Evolutionary conservation across 164 flowering plant species (phyloP).

Genomic region (Magnolia sinica): DNA sequence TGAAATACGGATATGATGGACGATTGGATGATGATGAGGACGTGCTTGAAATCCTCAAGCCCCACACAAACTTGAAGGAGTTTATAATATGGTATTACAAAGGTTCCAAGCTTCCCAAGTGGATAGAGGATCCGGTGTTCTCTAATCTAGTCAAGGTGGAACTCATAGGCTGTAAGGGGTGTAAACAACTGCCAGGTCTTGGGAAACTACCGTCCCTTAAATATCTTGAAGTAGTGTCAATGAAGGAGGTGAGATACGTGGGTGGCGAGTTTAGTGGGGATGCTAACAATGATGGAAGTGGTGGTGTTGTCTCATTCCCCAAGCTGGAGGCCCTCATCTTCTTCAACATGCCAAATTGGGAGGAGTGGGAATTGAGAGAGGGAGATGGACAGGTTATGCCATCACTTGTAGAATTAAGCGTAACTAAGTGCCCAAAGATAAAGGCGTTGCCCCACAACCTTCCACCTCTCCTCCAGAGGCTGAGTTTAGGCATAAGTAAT

Average conservation of each 20-base stretch:
- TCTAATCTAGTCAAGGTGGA: not conserved
- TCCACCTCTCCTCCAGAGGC: not conserved
- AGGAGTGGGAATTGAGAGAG: not conserved
- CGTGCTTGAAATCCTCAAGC: not conserved
- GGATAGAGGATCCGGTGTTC: not conserved
- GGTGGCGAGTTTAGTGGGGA: not conserved
- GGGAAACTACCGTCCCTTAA: constrained; percentile 7
- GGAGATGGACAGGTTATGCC: not conserved
- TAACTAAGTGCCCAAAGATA: not conserved
- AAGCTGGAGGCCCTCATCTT: not conserved
- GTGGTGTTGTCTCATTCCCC: not conserved
- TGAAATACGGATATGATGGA: not conserved
- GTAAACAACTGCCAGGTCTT: constrained; percentile 1
- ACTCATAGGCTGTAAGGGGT: not conserved
- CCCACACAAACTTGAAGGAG: not conserved
- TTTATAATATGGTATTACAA: not conserved
- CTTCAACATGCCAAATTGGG: not conserved
- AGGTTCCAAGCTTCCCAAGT: not conserved
- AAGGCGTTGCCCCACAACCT: not conserved
- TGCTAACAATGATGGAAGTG: not conserved
- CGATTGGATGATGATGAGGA: not conserved
- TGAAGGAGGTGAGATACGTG: not conserved
- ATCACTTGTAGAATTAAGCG: not conserved
- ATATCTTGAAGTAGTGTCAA: fast-evolving
- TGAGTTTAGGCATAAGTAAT: not conserved